These are phyloP conservation scores for Biscutella laevigata DNA, from an alignment of 441 rosid species.

Conservation along the genomic window DNA sequence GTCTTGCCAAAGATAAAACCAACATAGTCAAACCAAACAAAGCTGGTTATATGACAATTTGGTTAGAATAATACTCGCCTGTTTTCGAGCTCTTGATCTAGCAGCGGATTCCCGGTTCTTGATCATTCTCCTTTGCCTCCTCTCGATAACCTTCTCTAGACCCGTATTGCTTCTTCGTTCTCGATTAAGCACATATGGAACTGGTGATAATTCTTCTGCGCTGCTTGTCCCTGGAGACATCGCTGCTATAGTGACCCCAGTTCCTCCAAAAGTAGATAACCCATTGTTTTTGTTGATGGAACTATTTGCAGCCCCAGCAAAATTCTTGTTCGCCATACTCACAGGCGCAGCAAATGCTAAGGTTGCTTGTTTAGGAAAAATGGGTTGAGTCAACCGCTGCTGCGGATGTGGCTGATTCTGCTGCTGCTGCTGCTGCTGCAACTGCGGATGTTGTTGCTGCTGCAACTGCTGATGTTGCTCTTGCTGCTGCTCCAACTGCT, in stretches of 20 bases:
- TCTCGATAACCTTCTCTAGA: conserved; percentile 63
- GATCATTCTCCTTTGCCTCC: conserved; percentile 76
- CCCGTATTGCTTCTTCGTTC: conserved; percentile 48
- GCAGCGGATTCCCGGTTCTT: conserved; percentile 79
- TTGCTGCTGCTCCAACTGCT: conserved; percentile 18
- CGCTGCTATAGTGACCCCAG: conserved; percentile 27
- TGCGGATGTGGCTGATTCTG: too few species aligned
- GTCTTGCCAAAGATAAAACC: neutral
- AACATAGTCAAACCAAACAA: neutral
- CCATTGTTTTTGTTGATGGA: conserved; percentile 21
- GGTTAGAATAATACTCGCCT: conserved; percentile 28
- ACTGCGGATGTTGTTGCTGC: conserved; percentile 29
- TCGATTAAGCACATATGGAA: conserved; percentile 44
- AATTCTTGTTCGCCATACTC: conserved; percentile 21
- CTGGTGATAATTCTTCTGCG: conserved; percentile 44
- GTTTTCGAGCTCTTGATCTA: conserved; percentile 72
- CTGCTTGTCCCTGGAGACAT: conserved; percentile 33
- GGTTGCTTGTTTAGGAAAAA: conserved; percentile 52
- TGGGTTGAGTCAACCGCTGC: conserved; percentile 37
- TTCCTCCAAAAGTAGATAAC: conserved; percentile 12
- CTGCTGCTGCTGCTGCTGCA: conserved; percentile 22
- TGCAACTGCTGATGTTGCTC: conserved; percentile 29
- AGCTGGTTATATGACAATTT: neutral
- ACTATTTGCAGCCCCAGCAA: conserved; percentile 14
- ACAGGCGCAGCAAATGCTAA: conserved; percentile 31